Base-by-base conservation (phyloP, 306 rosid genomes). In the Quercus mongolica region DNA sequence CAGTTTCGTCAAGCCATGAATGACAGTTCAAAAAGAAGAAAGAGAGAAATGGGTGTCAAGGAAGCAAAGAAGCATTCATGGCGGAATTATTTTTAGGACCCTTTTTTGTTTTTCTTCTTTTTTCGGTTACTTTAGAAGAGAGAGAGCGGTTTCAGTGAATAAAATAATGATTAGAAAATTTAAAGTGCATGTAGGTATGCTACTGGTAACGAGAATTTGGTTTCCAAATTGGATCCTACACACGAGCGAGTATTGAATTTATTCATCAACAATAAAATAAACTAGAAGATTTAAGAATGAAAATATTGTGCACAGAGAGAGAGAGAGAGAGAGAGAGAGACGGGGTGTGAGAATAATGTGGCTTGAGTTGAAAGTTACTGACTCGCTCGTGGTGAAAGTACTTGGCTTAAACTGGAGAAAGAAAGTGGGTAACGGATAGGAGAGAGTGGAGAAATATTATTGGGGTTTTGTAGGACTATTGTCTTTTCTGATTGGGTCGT, bases 1-100 rank as follows among this genome's bases (percentile, higher is more conserved):
- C 86, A 84, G 90, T 76, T 82, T 51, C 21, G 84, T 76, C 28
- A 85, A 74, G 78, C 80, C 56, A 78, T 79, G 81, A 78, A 72
- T 73, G 71, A 72, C 74, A 72, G 10, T 26, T 30, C 56, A 56
- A 81, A 52, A 84, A 74, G 33, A 15, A 54, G 41, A 38, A 85
- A 49, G 54, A 49, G 46, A 71, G 31, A 59, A 76, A 86, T 82
- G 94, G 97, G 93, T 88, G 89, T 82, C 31, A 26, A 86, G 73
- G 82, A 91, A 88, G 98, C 88, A 90, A 87, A 72, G 91, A 56
- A 88, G 92, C 87, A 88, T 89, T 93, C 89, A 90, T 90, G 89
- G 88, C 80, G 80, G 78, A 69, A 59, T 71, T 33, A 61, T 54
- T 30, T 17, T 67, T 78, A 12, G 4, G 20, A 52, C 35, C 25